Evolutionary conservation across 768 basidiomycete species (phyloP), one percentile per base, ranked within the genome.

Genomic region (Lentinula sp.): DNA sequence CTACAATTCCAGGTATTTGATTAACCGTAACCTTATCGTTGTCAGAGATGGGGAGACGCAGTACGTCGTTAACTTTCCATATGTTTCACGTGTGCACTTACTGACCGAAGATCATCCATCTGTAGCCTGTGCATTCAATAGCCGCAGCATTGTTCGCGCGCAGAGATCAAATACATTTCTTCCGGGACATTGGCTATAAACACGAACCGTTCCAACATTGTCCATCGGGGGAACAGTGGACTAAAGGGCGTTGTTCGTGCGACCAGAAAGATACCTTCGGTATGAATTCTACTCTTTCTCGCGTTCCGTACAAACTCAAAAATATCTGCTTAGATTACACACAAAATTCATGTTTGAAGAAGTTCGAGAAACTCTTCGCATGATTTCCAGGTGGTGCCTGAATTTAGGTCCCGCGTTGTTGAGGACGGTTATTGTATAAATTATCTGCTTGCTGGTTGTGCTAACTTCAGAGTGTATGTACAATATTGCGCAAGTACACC

Each of bases 151-250:
- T 93, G 13, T 89, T 94, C 69, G 85, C 88, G 2, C 75, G 80
- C 28, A 88, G 82, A 70, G 84, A 88, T 34, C 87, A 90, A 67
- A 75, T 93, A 23, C 89, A 93, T 69, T 95, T 89, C 70, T 94
- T 94, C 74, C 55, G 73, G 51, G 91, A 95, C 66, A 91, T 95
- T 42, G 94, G 93, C 0, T 95, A 94, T 71, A 76, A 81, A 63
- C 92, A 95, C 63, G 82, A 88, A 59, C 85, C 83, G 4, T 93
- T 91, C 76, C 86, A 89, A 67, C 89, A 89, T 64, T 91, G 92
- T 73, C 85, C 86, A 0, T 70, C 76, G 62, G 86, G 84, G 15
- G 74, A 79, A 8, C 66, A 73, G 4, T 89, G 89, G 79, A 66
- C 69, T 1, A 72, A 77, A 60, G 85, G 86, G 4, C 83, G 81